phyloP scores from a whole-genome alignment of 768 basidiomycete genomes.

The Lepiota venenata region DNA sequence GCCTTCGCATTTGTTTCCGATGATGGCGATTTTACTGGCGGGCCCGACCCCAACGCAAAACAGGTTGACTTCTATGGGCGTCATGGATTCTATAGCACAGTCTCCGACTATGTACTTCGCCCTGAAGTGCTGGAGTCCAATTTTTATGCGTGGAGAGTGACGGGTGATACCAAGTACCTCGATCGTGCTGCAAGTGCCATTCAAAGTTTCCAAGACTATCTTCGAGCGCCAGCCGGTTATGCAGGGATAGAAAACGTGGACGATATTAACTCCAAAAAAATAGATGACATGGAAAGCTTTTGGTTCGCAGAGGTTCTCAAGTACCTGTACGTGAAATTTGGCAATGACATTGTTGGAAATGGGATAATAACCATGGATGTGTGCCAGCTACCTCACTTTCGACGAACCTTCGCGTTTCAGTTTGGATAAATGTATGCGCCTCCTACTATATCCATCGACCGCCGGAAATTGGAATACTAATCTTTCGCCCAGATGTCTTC shows the following conservation, averaged over 20 bases:
- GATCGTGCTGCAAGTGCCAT: conserved; percentile 59
- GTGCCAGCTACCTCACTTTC: conserved; percentile 62
- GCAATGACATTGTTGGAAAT: neutral
- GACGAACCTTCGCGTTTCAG: conserved; percentile 65
- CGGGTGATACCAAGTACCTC: conserved; percentile 66
- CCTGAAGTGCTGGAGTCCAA: conserved; percentile 81
- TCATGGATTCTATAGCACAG: conserved; percentile 65
- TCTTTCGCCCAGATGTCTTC: conserved; percentile 45
- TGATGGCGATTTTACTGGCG: conserved; percentile 63
- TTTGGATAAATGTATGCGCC: conserved; percentile 58
- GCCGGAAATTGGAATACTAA: neutral
- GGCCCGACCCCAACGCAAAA: conserved; percentile 25
- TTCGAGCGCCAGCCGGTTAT: conserved; percentile 32
- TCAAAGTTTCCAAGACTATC: conserved; percentile 52
- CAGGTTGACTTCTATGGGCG: conserved; percentile 51
- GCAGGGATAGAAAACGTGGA: conserved; percentile 59
- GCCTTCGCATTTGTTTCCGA: conserved; percentile 57
- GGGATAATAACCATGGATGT: neutral
- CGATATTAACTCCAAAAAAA: conserved; percentile 26
- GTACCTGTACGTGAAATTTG: conserved; percentile 48
- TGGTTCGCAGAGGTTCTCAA: conserved; percentile 77
- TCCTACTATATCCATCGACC: neutral
- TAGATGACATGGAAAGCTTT: conserved; percentile 66
- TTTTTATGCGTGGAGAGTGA: conserved; percentile 75
- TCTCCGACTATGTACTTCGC: conserved; percentile 54